Base-by-base conservation (phyloP, 2,329 filamentous ascomycete genomes). In the Dothistroma septosporum region DNA sequence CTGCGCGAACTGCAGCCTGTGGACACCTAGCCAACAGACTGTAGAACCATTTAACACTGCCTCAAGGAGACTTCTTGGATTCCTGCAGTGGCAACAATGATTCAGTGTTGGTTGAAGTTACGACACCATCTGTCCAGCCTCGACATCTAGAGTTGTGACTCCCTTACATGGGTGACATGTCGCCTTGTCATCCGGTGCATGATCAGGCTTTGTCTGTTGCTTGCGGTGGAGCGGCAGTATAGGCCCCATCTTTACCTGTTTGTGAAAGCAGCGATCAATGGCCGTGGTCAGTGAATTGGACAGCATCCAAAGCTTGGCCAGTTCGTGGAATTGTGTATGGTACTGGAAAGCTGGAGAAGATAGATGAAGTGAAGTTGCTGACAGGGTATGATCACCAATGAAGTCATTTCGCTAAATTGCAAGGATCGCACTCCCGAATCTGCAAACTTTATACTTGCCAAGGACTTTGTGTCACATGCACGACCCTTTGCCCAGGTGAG, bases 381-480 rank as follows among this genome's bases (percentile, higher is more conserved):
- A n/a, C 41, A 44, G 41, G 14, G n/a, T 44, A 19, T 44, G 41
- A 19, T 44, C 16, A 4, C 41, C 8, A 44, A 44, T 44, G 41
- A 44, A 44, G 41, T 44, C 41, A 44, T n/a, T 9, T 44, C 41
- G 41, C 41, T 19, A n/a, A 44, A n/a, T n/a, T n/a, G 19, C 41
- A 14, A 44, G 41, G 37, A 44, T 44, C 33, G 5, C 19, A 4
- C 4, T n/a, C 41, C 41, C 16, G 41, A 16, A 44, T 44, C n/a
- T n/a, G 14, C 41, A 44, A 44, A 44, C 41, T 44, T 44, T 16
- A 44, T 44, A 16, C 41, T 44, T 44, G 50, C 50, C 50, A 53
- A 53, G 50, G n/a, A 32, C n/a, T 53, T 53, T 53, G 50, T 53
- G 50, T 53, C 50, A 53, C 50, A 53, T 53, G 50, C 50, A 53